Evolutionary conservation across 1,139 yeast species (phyloP).

Genomic region (Blastobotrys elegans): DNA sequence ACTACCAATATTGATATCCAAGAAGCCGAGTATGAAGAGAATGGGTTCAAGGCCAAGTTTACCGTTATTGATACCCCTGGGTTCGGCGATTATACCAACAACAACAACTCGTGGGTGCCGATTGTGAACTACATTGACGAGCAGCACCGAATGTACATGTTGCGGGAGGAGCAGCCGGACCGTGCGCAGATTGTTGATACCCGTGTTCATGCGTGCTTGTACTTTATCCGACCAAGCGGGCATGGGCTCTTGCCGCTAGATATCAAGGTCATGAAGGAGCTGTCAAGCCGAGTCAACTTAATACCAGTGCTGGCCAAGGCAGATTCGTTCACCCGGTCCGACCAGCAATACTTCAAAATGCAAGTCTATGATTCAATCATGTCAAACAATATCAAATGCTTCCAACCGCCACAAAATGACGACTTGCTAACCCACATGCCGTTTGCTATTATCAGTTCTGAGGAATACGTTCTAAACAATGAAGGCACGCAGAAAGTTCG

Average conservation of each 20-base stretch:
- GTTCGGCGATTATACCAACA: slow-evolving; percentile 68
- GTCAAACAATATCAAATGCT: slow-evolving; percentile 41
- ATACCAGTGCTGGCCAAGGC: slow-evolving; percentile 75
- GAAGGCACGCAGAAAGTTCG: slow-evolving; percentile 42
- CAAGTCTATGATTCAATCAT: slow-evolving; percentile 43
- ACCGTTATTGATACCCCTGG: slow-evolving; percentile 70
- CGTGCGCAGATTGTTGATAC: slow-evolving; percentile 47
- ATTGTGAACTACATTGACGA: slow-evolving; percentile 54
- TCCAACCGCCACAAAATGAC: slow-evolving; percentile 11
- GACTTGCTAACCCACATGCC: slow-evolving; percentile 41
- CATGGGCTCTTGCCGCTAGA: slow-evolving; percentile 55
- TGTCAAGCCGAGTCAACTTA: slow-evolving; percentile 60
- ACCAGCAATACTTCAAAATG: slow-evolving; percentile 40
- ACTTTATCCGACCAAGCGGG: slow-evolving; percentile 57
- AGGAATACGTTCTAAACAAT: slow-evolving; percentile 25
- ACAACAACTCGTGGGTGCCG: slow-evolving; percentile 54
- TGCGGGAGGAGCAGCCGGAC: slow-evolving; percentile 69
- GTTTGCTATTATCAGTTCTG: slow-evolving; percentile 55
- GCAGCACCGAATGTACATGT: slow-evolving; percentile 53
- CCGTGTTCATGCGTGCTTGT: slow-evolving; percentile 72
- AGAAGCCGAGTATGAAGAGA: slow-evolving; percentile 46
- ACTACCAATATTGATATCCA: slow-evolving; percentile 39
- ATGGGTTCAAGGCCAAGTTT: slow-evolving; percentile 47
- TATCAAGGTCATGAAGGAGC: slow-evolving; percentile 60
- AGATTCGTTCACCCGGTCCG: slow-evolving; percentile 52